These are phyloP conservation scores for Elsinoe perseae DNA, from an alignment of 2,329 filamentous ascomycete genomes.

Conservation along the genomic window DNA sequence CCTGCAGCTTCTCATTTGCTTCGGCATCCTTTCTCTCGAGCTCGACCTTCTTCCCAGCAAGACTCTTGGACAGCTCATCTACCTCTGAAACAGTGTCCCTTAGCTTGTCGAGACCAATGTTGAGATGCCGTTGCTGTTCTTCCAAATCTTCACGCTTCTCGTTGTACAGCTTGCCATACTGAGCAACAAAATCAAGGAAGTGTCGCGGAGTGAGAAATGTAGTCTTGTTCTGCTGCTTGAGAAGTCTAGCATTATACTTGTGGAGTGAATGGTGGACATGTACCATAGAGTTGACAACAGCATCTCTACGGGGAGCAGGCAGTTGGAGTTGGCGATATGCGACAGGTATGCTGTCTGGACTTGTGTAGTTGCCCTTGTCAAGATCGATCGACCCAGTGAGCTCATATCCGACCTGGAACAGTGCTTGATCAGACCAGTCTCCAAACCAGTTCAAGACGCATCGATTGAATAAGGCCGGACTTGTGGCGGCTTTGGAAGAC, in stretches of 20 bases:
- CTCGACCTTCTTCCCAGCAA: conserved; percentile 90
- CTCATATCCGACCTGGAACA: conserved; percentile 95
- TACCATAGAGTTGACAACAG: conserved; percentile 96
- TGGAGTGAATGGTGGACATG: conserved; percentile 95
- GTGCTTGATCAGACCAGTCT: conserved; percentile 97
- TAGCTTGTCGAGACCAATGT: conserved; percentile 95
- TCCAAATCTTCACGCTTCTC: conserved; percentile 98
- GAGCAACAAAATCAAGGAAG: conserved; percentile 94
- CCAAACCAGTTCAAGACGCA: conserved; percentile 99
- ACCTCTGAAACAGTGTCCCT: conserved; percentile 97
- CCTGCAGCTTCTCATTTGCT: conserved; percentile 93
- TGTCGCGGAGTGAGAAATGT: conserved; percentile 94
- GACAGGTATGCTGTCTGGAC: conserved; percentile 85
- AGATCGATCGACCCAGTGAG: conserved; percentile 94
- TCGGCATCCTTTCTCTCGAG: conserved; percentile 89
- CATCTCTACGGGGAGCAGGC: conserved; percentile 82
- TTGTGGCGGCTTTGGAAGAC: conserved; percentile 92
- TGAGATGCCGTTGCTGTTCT: conserved; percentile 96
- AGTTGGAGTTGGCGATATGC: conserved; percentile 79
- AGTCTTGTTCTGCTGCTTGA: conserved; percentile 83
- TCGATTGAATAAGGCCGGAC: conserved; percentile 96
- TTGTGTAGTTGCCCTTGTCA: conserved; percentile 74
- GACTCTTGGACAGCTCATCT: conserved; percentile 76
- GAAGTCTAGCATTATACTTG: conserved; percentile 76
- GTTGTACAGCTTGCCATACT: conserved; percentile 95